Percentiles rank a stretch among this genome's conserved stretches.
These are phyloP conservation scores for Dicorynia guianensis DNA, from an alignment of 306 rosid genomes.

Conservation along the genomic window DNA sequence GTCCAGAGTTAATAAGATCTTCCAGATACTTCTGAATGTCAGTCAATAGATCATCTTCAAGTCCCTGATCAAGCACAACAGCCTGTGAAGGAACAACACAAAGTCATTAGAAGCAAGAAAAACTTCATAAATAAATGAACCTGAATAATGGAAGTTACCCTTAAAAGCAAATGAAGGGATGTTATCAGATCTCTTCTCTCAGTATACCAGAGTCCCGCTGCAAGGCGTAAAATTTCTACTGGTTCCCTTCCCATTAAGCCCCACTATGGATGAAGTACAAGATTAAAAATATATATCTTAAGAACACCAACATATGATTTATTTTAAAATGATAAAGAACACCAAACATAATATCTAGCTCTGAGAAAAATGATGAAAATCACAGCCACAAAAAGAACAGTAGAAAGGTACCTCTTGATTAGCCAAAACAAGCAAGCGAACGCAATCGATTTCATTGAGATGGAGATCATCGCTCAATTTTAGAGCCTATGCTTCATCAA, in stretches of 20 bases:
- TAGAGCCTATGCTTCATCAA: conserved; percentile 66
- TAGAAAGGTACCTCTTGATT: conserved; percentile 81
- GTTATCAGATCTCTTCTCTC: conserved; percentile 93
- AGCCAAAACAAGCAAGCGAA: conserved; percentile 79
- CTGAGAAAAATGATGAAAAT: background rate
- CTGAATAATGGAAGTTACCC: conserved; percentile 61
- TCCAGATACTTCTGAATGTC: conserved; percentile 88
- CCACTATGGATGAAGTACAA: conserved; percentile 62
- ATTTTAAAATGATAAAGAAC: too few species aligned
- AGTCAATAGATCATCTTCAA: conserved; percentile 72
- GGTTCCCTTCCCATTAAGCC: conserved; percentile 94
- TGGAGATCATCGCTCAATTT: conserved; percentile 93
- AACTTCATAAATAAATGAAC: conserved; percentile 22
- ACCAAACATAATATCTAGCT: background rate
- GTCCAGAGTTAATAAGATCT: conserved; percentile 82
- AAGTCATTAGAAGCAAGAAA: conserved; percentile 28
- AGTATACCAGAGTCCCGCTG: conserved; percentile 95
- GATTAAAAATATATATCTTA: background rate
- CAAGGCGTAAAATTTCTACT: conserved; percentile 76
- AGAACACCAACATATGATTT: background rate
- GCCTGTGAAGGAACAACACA: conserved; percentile 63
- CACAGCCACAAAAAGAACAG: conserved; percentile 9
- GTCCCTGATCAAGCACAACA: conserved; percentile 94
- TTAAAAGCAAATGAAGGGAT: conserved; percentile 79
- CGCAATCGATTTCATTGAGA: conserved; percentile 91